These are phyloP conservation scores for Entrophospora sp. DNA, from an alignment of 192 early-diverging fungal species.

Conservation along the genomic window DNA sequence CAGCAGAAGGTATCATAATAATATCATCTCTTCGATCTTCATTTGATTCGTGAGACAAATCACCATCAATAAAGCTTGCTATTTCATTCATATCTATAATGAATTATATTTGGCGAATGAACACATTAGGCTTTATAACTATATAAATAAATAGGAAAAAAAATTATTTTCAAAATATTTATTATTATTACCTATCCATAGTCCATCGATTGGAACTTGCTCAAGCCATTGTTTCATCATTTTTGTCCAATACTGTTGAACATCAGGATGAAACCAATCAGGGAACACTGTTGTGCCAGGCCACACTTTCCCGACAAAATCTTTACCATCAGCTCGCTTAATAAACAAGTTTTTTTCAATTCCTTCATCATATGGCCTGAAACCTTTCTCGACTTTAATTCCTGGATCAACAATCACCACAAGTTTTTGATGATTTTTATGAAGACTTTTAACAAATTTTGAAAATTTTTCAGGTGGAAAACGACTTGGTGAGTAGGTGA, in stretches of 20 bases:
- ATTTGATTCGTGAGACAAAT: background rate
- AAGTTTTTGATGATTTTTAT: slow-evolving; percentile 41
- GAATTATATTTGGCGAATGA: too few relatives aligned
- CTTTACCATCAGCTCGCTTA: slow-evolving; percentile 41
- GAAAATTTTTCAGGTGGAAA: slow-evolving; percentile 46
- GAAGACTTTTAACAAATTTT: slow-evolving; percentile 36
- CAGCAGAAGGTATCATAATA: background rate
- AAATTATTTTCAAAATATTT: too few relatives aligned
- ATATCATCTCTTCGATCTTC: too few relatives aligned
- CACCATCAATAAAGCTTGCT: slow-evolving; percentile 20
- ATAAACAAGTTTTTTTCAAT: slow-evolving; percentile 45
- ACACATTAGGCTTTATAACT: too few relatives aligned
- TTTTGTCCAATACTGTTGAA: slow-evolving; percentile 41
- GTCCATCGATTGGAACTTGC: slow-evolving; percentile 39
- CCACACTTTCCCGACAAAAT: slow-evolving; percentile 48
- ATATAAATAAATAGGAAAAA: too few relatives aligned
- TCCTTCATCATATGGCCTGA: slow-evolving; percentile 44
- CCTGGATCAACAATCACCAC: slow-evolving; percentile 62
- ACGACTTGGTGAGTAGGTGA: slow-evolving; percentile 45
- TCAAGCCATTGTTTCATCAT: slow-evolving; percentile 23
- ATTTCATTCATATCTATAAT: slow-evolving; percentile 52
- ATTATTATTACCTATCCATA: slow-evolving; percentile 43
- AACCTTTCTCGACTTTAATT: slow-evolving; percentile 40
- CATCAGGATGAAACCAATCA: slow-evolving; percentile 49
- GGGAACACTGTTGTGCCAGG: slow-evolving; percentile 52